Evolutionary conservation across 441 rosid species (phyloP).

Genomic region (Omphalea diandra): DNA sequence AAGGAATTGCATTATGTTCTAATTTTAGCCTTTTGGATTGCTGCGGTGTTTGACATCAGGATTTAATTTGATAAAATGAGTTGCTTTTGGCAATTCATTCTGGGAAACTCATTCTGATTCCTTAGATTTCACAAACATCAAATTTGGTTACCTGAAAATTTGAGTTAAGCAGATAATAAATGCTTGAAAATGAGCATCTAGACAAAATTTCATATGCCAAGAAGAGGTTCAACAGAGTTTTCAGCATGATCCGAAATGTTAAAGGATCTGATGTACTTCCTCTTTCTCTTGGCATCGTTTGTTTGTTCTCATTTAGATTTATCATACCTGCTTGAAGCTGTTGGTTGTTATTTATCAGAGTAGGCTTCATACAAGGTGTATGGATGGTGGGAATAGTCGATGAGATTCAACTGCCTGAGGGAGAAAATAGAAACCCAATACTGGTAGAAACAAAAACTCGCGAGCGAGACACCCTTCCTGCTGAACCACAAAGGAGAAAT

Average conservation of each 20-base stretch:
- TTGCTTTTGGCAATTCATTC: background rate
- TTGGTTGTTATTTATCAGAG: constrained; percentile 44
- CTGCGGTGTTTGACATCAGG: background rate
- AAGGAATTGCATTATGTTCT: constrained; percentile 4
- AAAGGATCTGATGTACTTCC: background rate
- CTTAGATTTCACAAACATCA: background rate
- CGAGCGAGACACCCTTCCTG: constrained; percentile 48
- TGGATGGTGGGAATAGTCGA: constrained; percentile 79
- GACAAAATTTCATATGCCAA: background rate
- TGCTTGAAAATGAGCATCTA: background rate
- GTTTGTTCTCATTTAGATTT: background rate
- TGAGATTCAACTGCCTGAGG: constrained; percentile 55
- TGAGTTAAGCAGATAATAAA: background rate
- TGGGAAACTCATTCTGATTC: background rate
- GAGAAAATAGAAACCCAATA: constrained; percentile 40
- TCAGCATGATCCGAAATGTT: background rate
- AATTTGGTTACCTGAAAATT: background rate
- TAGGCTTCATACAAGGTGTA: constrained; percentile 58
- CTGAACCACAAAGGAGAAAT: constrained; percentile 76
- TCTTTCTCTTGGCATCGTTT: background rate
- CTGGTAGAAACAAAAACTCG: constrained; percentile 80
- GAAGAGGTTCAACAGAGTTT: background rate
- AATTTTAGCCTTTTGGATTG: constrained; percentile 15
- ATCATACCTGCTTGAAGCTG: too few relatives aligned
- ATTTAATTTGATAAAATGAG: constrained; percentile 3